Percentiles rank a stretch among this genome's conserved stretches.
Conservation (phyloP, 1,284 basidiomycete genomes). For the Pseudomicrostroma phylloplanum region DNA sequence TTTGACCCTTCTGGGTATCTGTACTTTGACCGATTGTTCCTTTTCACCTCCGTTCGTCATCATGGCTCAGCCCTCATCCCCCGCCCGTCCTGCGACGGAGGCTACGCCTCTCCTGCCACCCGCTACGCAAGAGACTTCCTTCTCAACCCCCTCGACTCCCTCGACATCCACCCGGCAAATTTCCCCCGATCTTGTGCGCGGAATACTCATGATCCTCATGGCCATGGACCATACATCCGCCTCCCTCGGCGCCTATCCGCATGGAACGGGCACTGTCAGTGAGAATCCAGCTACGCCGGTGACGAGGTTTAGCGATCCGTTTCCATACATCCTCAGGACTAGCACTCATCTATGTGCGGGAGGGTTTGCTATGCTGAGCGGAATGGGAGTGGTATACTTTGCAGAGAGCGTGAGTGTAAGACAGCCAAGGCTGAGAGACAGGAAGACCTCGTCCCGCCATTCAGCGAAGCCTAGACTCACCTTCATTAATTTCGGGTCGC, state of each 20-base stretch:
- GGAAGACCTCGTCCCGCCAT: no score
- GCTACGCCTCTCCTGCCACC: no score
- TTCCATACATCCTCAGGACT: slow-evolving; percentile 20
- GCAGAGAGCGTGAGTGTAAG: slow-evolving; percentile 5
- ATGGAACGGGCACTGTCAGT: slow-evolving; percentile 23
- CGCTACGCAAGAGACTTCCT: not conserved
- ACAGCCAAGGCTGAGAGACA: no score
- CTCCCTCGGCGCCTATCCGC: slow-evolving; percentile 26
- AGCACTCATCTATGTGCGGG: slow-evolving; percentile 33
- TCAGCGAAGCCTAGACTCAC: no score
- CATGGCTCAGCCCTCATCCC: no score
- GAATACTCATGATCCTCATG: slow-evolving; percentile 32
- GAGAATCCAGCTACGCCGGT: slow-evolving; percentile 22
- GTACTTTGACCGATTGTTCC: no score
- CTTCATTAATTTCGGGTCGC: no score
- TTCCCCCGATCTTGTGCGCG: slow-evolving; percentile 33
- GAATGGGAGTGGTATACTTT: slow-evolving; percentile 35
- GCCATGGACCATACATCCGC: slow-evolving; percentile 31
- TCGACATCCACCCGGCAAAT: slow-evolving; percentile 20
- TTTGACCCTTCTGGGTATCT: no score
- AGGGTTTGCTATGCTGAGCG: slow-evolving; percentile 32
- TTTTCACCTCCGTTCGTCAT: no score
- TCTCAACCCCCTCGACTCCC: not conserved
- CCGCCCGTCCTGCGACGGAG: no score
- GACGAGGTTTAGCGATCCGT: slow-evolving; percentile 17